Evolutionary conservation across 2,329 filamentous ascomycete species (phyloP).

Genomic region (Ambrosiella xylebori): DNA sequence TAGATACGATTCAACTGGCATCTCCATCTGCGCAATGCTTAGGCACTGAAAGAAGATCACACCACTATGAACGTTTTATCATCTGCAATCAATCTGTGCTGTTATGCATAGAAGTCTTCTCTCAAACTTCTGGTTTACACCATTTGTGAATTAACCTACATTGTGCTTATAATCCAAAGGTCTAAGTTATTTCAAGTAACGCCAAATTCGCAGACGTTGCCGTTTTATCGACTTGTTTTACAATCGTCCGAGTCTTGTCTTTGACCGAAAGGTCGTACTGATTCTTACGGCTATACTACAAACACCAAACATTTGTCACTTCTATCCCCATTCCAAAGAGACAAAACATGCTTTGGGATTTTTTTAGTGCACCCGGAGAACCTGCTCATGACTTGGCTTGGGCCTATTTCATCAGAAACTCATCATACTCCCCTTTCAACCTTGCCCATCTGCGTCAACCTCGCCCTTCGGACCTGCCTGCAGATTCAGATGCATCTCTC

Average conservation of each 20-base stretch:
- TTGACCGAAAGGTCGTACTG: neutral
- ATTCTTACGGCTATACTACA: neutral
- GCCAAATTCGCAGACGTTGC: too few species aligned
- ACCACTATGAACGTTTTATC: neutral
- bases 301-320: neutral
- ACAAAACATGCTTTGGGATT: slow-evolving; percentile 11
- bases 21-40: too few species aligned
- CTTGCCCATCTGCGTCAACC: slow-evolving; percentile 31
- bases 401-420: slow-evolving; percentile 15
- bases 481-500: slow-evolving; percentile 14
- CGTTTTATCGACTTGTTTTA: too few species aligned
- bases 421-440: slow-evolving; percentile 28
- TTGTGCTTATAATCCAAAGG: too few species aligned
- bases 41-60: neutral
- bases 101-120: neutral
- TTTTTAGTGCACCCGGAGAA: slow-evolving; percentile 8
- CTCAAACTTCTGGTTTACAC: neutral
- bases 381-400: slow-evolving; percentile 7
- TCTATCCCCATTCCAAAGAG: neutral
- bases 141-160: too few species aligned
- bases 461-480: slow-evolving; percentile 26
- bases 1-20: too few species aligned
- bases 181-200: too few species aligned
- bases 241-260: too few species aligned
- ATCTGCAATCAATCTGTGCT: neutral